Evolutionary conservation across 257 asterid species (phyloP).

Genomic region (Primulina eburnea): DNA sequence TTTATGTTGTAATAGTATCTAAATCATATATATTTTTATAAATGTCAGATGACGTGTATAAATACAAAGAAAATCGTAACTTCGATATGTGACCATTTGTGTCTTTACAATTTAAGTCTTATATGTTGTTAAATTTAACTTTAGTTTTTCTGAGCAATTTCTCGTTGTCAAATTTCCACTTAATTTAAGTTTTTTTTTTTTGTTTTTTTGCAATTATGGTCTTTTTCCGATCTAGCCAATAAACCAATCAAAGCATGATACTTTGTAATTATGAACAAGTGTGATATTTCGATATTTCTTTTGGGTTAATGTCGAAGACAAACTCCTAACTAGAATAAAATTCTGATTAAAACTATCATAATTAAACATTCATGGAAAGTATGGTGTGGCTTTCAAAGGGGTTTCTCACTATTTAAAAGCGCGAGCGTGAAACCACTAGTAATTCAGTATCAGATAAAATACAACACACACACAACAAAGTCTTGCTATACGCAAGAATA

Average conservation of each 20-base stretch:
- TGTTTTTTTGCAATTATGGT: too few relatives aligned
- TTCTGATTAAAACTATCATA: background rate
- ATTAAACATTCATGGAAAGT: background rate
- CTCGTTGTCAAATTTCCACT: too few relatives aligned
- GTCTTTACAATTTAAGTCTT: too few relatives aligned
- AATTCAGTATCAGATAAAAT: constrained; percentile 15
- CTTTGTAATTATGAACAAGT: background rate
- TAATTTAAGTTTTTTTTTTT: too few relatives aligned
- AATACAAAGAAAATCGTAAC: too few relatives aligned
- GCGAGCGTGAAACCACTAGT: constrained; percentile 1
- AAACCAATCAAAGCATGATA: background rate
- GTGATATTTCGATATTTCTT: background rate
- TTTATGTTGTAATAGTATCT: too few relatives aligned
- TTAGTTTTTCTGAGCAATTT: too few relatives aligned
- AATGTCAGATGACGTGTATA: too few relatives aligned
- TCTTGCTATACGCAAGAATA: constrained; percentile 15
- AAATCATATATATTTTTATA: too few relatives aligned
- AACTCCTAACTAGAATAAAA: background rate
- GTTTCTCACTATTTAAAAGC: background rate
- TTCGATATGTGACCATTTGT: too few relatives aligned
- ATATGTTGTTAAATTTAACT: too few relatives aligned
- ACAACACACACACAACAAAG: constrained; percentile 24
- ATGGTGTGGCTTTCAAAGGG: background rate
- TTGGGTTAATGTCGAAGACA: background rate
- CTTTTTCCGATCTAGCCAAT: too few relatives aligned